Base-by-base conservation (phyloP, 2,329 filamentous ascomycete species). In the Stachybotrys elegans region DNA sequence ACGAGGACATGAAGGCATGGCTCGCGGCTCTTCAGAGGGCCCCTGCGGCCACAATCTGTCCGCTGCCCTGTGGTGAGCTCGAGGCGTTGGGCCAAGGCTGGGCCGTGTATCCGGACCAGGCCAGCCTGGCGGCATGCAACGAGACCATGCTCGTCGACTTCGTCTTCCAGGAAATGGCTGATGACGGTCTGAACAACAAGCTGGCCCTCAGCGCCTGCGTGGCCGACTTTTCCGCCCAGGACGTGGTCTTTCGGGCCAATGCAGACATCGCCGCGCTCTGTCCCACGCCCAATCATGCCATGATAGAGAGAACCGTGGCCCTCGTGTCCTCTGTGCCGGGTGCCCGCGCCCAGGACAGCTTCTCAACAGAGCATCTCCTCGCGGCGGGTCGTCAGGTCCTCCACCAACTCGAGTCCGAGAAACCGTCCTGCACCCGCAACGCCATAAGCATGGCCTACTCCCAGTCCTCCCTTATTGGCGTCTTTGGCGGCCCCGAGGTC, bases 401-500 rank as follows among this genome's bases (percentile, higher is more conserved):
- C 38, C 14, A 25, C 31, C 27, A 40, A 8, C 17, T 48, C 9
- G 29, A 31, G 11, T 22, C 37, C 9, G 19, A 48, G 34, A 35
- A 32, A 16, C 45, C 45, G 5, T 42, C 45, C 9, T 48, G 45
- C 25, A 29, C 41, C 5, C 32, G 40, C 17, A 46, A 49, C 39
- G 20, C 40, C 14, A 21, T 49, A 29, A 43, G 36, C 22, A 42
- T 49, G 21, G 31, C 40, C 20, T 49, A 49, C 38, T 44, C 27
- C 22, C 44, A 46, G 21, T 50, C 44, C 9, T 40, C 46, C 17
- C 37, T 47, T 17, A 43, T 52, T 39, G 51, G 52, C 32, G 27
- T 55, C 13, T 56, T 47, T 35, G 49, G 43, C 31, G 51, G 52
- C 16, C 42, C 48, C 13, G 44, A 55, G 31, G 41, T 55, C 7